Conservation (phyloP, 495 filamentous ascomycete genomes). For the Podospora pseudopauciseta region DNA sequence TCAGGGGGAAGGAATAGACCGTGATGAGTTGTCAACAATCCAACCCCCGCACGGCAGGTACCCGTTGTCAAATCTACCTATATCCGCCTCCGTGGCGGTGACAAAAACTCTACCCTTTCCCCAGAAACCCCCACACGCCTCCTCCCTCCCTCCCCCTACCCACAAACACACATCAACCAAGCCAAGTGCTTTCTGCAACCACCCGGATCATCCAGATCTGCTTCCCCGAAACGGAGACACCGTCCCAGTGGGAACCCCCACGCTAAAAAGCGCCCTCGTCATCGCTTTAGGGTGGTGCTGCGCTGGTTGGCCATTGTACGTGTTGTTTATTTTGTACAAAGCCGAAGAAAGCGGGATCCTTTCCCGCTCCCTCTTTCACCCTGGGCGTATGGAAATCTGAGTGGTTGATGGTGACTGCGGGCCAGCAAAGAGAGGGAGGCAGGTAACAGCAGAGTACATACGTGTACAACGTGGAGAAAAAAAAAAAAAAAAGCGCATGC, state of each 20-base stretch:
- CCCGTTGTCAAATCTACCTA: neutral
- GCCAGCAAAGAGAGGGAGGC: neutral
- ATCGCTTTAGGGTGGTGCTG: neutral
- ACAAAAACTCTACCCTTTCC: neutral
- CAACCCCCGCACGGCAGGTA: neutral
- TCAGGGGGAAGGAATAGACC: neutral
- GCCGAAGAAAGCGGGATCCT: neutral
- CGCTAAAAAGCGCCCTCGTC: neutral
- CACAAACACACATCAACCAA: neutral
- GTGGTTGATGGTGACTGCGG: neutral
- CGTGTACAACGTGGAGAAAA: neutral
- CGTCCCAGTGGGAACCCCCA: neutral
- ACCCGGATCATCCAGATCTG: neutral
- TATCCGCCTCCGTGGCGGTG: neutral
- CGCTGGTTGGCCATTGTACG: neutral
- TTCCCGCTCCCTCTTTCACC: neutral
- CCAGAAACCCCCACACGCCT: neutral
- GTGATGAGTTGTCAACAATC: neutral
- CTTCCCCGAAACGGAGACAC: neutral
- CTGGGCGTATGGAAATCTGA: neutral
- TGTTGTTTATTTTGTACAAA: neutral
- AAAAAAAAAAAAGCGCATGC: neutral
- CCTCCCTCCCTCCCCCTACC: neutral
- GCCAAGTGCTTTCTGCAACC: neutral
- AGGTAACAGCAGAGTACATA: neutral